These are phyloP conservation scores for Cyberlindnera mississippiensis DNA, from an alignment of 805 yeast genomes.

Conservation along the genomic window DNA sequence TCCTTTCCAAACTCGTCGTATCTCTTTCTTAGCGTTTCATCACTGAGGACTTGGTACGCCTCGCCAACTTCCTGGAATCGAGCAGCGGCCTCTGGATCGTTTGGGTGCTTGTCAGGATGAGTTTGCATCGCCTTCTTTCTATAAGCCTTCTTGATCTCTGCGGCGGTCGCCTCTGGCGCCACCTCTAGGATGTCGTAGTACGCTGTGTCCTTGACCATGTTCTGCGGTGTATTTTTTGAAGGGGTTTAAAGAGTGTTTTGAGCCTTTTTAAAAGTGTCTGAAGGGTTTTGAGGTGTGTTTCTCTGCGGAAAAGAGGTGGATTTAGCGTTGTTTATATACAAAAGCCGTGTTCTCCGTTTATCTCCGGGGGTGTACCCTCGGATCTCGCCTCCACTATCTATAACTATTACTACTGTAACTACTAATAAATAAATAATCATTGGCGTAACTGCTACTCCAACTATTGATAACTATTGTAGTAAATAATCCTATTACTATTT, in stretches of 20 bases:
- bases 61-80: conserved; percentile 72
- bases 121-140: conserved; percentile 83
- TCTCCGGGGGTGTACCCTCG: background rate
- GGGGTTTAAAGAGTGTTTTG: too few relatives aligned
- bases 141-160: conserved; percentile 90
- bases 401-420: too few relatives aligned
- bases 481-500: too few relatives aligned
- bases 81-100: conserved; percentile 83
- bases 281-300: too few relatives aligned
- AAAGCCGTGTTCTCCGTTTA: background rate
- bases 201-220: conserved; percentile 54
- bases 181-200: conserved; percentile 84
- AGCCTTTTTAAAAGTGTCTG: too few relatives aligned
- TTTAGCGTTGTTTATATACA: too few relatives aligned
- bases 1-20: conserved; percentile 88
- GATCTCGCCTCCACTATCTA: background rate
- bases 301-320: too few relatives aligned
- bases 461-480: too few relatives aligned
- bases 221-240: too few relatives aligned
- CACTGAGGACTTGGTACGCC: conserved; percentile 79
- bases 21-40: conserved; percentile 57
- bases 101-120: conserved; percentile 97
- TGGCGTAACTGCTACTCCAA: too few relatives aligned
- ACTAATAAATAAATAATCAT: too few relatives aligned
- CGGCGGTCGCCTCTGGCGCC: conserved; percentile 60